Evolutionary conservation across 345 rosid genomes (phyloP), one percentile per base, ranked within the genome.

Genomic region (Aegle marmelos): DNA sequence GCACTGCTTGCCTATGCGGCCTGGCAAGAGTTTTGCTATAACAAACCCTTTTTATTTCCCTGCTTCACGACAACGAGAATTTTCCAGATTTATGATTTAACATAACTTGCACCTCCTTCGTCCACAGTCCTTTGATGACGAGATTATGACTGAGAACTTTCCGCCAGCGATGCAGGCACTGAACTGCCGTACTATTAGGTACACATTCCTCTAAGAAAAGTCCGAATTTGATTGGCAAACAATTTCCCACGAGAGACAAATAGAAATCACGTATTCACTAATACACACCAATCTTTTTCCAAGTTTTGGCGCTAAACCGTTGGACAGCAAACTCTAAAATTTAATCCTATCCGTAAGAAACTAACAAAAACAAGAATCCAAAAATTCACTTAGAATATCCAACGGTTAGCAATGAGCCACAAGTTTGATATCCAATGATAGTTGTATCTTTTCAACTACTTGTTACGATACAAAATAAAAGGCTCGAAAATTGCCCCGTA

Each of bases 1-100:
- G 48, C 95, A 93, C 80, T 93, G 95, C 82, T 93, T 93, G 82
- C 95, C 97, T 45, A 85, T 90, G 73, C 93, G 91, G 62, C 92
- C 89, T 37, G 86, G 80, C 74, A 92, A 80, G 57, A 83, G 69
- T 73, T 89, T 90, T 63, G 95, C 88, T 39, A 93, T 91, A 63
- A 82, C 83, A 22, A 92, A 84, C 93, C 95, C 91, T 78, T 83
- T 67, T 84, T 82, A 54, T 78, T 83, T 27, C 88, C 91, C 30
- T 80, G 83, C 82, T 82, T 78, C 67, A 36, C 76, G 25, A 90
- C 90, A 72, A 2, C 28, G 36, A 54, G 33, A 24, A 16, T n/a
- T 22, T 34, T 27, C 9, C 16, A 10, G 17, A 25, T 59, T 2
- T 48, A 14, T 48, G 19, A 48, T 48, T 48, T 48, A 48, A 48